These are phyloP conservation scores for Umbilicaria muhlenbergii DNA, from an alignment of 495 filamentous ascomycete species.

Conservation along the genomic window DNA sequence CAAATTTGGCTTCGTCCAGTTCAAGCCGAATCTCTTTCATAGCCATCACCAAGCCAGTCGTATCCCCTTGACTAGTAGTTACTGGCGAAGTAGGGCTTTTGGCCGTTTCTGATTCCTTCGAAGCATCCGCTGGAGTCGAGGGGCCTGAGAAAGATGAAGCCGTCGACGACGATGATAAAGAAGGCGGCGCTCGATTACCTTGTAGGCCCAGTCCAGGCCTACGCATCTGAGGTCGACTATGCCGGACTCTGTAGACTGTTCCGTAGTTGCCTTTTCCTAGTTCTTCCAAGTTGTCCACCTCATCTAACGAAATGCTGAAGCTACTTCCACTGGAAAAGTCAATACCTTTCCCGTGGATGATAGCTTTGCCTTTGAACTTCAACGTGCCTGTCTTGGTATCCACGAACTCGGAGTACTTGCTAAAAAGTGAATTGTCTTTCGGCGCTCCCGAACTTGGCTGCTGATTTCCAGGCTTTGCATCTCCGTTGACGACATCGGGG, in stretches of 20 bases:
- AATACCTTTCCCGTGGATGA: constrained; percentile 74
- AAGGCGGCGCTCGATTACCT: constrained; percentile 35
- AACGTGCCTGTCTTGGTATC: constrained; percentile 82
- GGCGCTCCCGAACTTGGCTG: constrained; percentile 3
- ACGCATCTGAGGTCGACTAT: constrained; percentile 62
- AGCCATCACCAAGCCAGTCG: constrained; percentile 75
- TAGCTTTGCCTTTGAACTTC: constrained; percentile 85
- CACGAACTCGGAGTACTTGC: constrained; percentile 83
- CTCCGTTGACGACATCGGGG: neutral
- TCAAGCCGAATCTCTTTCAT: constrained; percentile 99
- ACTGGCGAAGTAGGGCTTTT: constrained; percentile 10
- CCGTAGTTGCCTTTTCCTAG: constrained; percentile 97
- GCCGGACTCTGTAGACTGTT: constrained; percentile 90
- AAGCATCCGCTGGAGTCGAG: constrained; percentile 12
- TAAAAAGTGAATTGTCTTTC: constrained; percentile 45
- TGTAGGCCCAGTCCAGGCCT: constrained; percentile 64
- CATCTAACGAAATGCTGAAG: constrained; percentile 90
- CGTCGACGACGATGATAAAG: constrained; percentile 11
- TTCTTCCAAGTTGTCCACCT: constrained; percentile 89
- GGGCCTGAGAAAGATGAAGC: constrained; percentile 14
- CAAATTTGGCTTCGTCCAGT: constrained; percentile 90
- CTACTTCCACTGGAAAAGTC: constrained; percentile 80
- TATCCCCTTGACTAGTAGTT: constrained; percentile 18
- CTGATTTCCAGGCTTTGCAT: neutral
- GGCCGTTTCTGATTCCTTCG: neutral